Evolutionary conservation across 768 basidiomycete species (phyloP), one percentile per base, ranked within the genome.

Genomic region (Sarcodon sp.): DNA sequence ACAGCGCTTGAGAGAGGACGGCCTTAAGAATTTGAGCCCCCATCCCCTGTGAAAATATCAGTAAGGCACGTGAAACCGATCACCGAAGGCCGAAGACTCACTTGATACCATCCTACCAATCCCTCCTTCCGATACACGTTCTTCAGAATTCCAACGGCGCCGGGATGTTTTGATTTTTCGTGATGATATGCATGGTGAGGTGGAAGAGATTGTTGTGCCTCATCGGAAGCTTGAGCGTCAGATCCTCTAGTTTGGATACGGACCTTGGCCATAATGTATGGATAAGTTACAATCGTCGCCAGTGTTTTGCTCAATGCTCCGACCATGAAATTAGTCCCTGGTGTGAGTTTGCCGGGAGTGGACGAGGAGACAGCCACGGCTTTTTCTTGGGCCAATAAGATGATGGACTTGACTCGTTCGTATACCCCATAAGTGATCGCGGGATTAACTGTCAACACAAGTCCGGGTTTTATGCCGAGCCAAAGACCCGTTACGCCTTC

Each of bases 381-480:
- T 33, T 63, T 66, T 8, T 68, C 63, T 58, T 70, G 67, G 6
- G 79, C 78, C 34, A 79, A 64, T 16, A 90, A 64, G 33, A 89
- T 61, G 3, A 87, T 52, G 39, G 71, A 75, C 69, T 97, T 97
- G 48, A 97, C 71, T 38, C 96, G 77, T 67, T 98, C 94, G 60
- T 88, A 98, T 36, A 83, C 72, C 44, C 96, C 96, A 59, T 94
- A 97, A 1, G 94, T 99, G 63, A 99, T 97, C 18, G 94, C 91
- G 4, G 96, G 94, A 64, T 98, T 98, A 47, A 92, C 80, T 33
- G 94, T 98, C 33, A 99, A 74, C n/a, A 97, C 90, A 54, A 99
- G 66, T 36, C 88, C 80, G 1, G 96, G 93, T 61, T 83, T 87
- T 51, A 97, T 68, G 6, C 96, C 96, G 6, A 91, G 72, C 96